These are phyloP conservation scores for Rhizopogon roseolus DNA, from an alignment of 768 basidiomycete genomes.

Conservation along the genomic window DNA sequence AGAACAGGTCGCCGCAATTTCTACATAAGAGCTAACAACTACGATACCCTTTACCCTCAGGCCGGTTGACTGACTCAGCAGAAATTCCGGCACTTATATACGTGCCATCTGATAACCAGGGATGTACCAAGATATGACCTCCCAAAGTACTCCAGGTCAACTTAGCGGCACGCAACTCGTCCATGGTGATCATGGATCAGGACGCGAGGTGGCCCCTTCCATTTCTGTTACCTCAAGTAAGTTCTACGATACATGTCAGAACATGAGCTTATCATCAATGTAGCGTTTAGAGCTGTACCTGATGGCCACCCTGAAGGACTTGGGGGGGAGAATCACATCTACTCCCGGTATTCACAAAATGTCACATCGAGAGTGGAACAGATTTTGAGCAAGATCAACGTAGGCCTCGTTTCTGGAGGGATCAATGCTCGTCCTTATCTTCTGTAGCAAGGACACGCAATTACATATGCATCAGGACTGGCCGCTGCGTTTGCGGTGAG, in stretches of 20 bases:
- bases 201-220: constrained; percentile 55
- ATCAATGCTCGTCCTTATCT: neutral
- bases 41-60: no score
- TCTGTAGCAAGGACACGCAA: constrained; percentile 60
- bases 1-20: no score
- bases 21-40: no score
- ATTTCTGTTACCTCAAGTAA: constrained; percentile 76
- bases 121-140: constrained; percentile 11
- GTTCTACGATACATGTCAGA: constrained; percentile 10
- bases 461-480: constrained; percentile 78
- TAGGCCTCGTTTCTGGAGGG: constrained; percentile 17
- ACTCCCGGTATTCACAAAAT: constrained; percentile 70
- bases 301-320: constrained; percentile 15
- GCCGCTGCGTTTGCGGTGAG: constrained; percentile 69
- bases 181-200: constrained; percentile 39
- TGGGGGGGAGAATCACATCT: constrained; percentile 57
- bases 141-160: constrained; percentile 16
- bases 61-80: no score
- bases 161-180: constrained; percentile 41
- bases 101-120: no score
- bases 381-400: constrained; percentile 67
- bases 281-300: constrained; percentile 52
- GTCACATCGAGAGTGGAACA: constrained; percentile 65
- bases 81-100: no score
- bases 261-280: neutral